Evolutionary conservation across 2,329 filamentous ascomycete genomes (phyloP), one percentile per base, ranked within the genome.

Genomic region (Elsinoe ampelina): DNA sequence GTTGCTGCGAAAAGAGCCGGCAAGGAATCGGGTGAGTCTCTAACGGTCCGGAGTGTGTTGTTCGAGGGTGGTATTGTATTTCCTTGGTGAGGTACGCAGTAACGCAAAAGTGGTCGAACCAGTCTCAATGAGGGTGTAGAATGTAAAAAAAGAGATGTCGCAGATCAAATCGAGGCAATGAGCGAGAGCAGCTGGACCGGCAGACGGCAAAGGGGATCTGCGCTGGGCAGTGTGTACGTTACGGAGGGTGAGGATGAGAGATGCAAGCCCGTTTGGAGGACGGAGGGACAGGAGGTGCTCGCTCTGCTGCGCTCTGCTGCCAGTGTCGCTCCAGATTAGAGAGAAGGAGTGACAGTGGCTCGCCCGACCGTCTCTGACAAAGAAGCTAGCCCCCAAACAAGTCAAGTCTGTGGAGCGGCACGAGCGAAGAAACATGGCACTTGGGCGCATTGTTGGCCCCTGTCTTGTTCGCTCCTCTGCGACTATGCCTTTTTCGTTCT

Each of bases 151-250:
- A 17, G 34, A 50, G 36, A 20, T 11, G 41, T 45, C 41, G 41
- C 10, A n/a, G 13, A 39, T n/a, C 36, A 39, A 39, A 17, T 19
- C 13, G 19, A 45, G 13, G 11, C 13, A 52, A 35, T 15, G 48
- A 52, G 26, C 26, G 19, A 50, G 26, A 15, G 48, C 48, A 52
- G 48, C 48, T 52, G 48, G 48, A 52, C 48, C 48, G 48, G 48
- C 48, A 52, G 48, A 39, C 48, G 35, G 48, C 48, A 39, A 52
- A 52, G 17, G 48, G 48, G 48, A 52, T 52, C 32, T 52, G 48
- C 48, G 20, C 48, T 39, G 48, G 48, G 48, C 48, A 52, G 48
- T 20, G 48, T 38, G 15, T 38, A 45, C 41, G 41, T 45, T 45
- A 45, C 41, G 41, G 41, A 45, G 41, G 20, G 32, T 22, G 32